Percentiles rank a stretch among this genome's conserved stretches.
Evolutionary conservation across 169 alveolate genomes (phyloP).

Genomic region (Eimeria praecox): DNA sequence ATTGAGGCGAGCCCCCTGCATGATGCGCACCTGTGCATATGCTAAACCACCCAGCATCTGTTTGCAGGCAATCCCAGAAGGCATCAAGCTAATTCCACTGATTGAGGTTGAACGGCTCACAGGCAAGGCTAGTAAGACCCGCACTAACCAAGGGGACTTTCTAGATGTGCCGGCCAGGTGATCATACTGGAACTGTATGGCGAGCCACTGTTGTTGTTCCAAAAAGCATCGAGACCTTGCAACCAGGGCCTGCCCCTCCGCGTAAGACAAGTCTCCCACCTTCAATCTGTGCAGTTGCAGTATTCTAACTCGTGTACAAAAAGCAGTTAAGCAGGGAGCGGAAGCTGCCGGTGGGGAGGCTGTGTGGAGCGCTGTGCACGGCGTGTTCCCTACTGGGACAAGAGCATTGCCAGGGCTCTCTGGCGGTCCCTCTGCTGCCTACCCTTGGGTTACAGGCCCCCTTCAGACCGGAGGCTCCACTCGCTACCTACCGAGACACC

Average conservation of each 20-base stretch:
- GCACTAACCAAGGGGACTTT: neutral
- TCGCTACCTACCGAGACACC: neutral
- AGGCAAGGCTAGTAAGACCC: conserved; percentile 14
- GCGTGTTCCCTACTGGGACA: neutral
- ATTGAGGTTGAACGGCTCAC: conserved; percentile 45
- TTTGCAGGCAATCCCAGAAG: conserved; percentile 40
- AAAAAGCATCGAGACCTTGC: neutral
- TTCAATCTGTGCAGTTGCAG: neutral
- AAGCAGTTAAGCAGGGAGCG: neutral
- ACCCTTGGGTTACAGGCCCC: neutral
- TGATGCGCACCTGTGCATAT: neutral
- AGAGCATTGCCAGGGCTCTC: neutral
- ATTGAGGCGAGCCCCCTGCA: conserved; percentile 36
- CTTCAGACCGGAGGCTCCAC: neutral
- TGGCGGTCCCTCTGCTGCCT: neutral
- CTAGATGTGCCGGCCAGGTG: conserved; percentile 17
- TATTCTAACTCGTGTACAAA: no score
- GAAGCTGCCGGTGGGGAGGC: conserved; percentile 34
- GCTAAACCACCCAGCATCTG: neutral
- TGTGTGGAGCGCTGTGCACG: neutral
- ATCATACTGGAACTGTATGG: conserved; percentile 68
- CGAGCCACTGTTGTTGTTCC: conserved; percentile 64
- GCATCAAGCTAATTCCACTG: conserved; percentile 47
- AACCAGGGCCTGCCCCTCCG: neutral
- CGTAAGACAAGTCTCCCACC: neutral